These are phyloP conservation scores for Grosmannia penicillata DNA, from an alignment of 2,329 filamentous ascomycete genomes.

Conservation along the genomic window DNA sequence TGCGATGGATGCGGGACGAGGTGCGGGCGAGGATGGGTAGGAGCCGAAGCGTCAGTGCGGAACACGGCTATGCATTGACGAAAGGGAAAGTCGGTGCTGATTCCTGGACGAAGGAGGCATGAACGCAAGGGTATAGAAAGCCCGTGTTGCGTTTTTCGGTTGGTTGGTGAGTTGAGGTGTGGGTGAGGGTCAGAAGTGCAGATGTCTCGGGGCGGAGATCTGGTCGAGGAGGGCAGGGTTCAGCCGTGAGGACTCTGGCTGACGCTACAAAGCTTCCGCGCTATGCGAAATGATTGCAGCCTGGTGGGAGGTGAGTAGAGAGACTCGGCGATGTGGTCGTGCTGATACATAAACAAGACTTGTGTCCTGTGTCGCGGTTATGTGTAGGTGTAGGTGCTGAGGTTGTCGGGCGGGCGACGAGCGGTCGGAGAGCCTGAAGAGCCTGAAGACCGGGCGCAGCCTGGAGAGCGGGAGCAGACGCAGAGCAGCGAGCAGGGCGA, in stretches of 20 bases:
- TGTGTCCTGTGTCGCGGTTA: conserved; percentile 20
- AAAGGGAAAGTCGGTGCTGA: conserved; percentile 37
- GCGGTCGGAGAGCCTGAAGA: too few species aligned
- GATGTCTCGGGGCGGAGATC: neutral
- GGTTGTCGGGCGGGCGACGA: too few species aligned
- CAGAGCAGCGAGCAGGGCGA: neutral
- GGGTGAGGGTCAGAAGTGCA: neutral
- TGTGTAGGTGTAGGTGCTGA: conserved; percentile 2
- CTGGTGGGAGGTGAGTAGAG: conserved; percentile 85
- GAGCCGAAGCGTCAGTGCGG: conserved; percentile 36
- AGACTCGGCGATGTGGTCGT: conserved; percentile 79
- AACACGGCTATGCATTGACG: conserved; percentile 38
- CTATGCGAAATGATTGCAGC: conserved; percentile 95
- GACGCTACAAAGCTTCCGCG: conserved; percentile 83
- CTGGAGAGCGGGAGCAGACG: neutral
- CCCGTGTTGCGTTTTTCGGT: neutral
- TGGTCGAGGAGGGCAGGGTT: conserved; percentile 17
- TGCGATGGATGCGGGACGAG: neutral
- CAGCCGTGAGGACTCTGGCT: conserved; percentile 89
- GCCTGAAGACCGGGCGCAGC: too few species aligned
- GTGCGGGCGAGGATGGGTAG: too few species aligned
- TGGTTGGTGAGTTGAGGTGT: conserved; percentile 4
- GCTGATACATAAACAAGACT: conserved; percentile 95
- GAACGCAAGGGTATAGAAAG: conserved; percentile 25
- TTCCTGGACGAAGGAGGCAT: conserved; percentile 38